These are phyloP conservation scores for Heritiera fomes DNA, from an alignment of 345 rosid species.

Conservation along the genomic window DNA sequence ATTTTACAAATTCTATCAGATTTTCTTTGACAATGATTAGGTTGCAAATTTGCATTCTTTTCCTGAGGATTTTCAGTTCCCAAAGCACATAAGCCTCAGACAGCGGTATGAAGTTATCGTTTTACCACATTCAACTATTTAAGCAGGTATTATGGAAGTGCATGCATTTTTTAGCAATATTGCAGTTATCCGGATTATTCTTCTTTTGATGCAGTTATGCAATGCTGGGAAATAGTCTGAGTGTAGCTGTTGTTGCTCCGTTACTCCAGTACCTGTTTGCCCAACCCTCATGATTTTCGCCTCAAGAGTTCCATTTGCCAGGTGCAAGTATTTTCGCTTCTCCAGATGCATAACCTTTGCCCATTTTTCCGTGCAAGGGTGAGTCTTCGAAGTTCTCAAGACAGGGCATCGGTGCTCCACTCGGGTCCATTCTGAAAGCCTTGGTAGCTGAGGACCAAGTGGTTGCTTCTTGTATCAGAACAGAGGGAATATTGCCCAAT, in stretches of 20 bases:
- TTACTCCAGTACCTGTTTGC: slow-evolving; percentile 65
- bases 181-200: neutral
- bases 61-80: slow-evolving; percentile 78
- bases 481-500: neutral
- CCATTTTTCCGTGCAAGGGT: neutral
- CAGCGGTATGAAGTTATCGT: slow-evolving; percentile 52
- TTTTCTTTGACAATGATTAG: slow-evolving; percentile 34
- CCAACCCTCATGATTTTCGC: slow-evolving; percentile 39
- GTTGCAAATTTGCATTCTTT: slow-evolving; percentile 94
- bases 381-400: slow-evolving; percentile 4
- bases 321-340: slow-evolving; percentile 11
- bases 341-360: neutral
- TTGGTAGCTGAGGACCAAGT: neutral
- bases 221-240: slow-evolving; percentile 88
- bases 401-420: neutral
- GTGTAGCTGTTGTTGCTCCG: slow-evolving; percentile 87
- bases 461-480: neutral
- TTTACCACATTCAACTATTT: neutral
- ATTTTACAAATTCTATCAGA: slow-evolving; percentile 5
- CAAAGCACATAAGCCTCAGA: slow-evolving; percentile 63
- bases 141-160: neutral
- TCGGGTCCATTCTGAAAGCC: neutral
- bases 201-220: slow-evolving; percentile 65
- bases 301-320: neutral
- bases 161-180: neutral